These are phyloP conservation scores for Debaryomyces nepalensis DNA, from an alignment of 1,139 yeast species.

Conservation along the genomic window DNA sequence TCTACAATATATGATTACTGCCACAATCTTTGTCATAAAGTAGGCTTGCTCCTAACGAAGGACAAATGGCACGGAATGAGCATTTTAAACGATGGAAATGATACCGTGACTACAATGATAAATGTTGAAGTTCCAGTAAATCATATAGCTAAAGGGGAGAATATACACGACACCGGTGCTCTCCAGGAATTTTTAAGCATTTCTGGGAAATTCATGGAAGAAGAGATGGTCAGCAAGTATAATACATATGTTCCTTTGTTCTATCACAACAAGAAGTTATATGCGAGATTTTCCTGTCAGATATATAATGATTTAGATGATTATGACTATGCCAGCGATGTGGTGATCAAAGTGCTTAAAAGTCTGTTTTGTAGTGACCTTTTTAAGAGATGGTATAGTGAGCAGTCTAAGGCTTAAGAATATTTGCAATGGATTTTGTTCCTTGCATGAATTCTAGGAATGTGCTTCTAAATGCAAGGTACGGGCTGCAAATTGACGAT, in stretches of 20 bases:
- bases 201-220: slow-evolving; percentile 13
- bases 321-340: slow-evolving; percentile 48
- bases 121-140: slow-evolving; percentile 48
- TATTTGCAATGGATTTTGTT: background rate
- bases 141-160: slow-evolving; percentile 20
- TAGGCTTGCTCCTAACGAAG: slow-evolving; percentile 38
- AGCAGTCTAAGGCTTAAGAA: background rate
- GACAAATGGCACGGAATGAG: slow-evolving; percentile 41
- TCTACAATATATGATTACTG: slow-evolving; percentile 54
- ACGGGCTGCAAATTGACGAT: background rate
- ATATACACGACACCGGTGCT: background rate
- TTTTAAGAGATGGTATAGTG: background rate
- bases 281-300: slow-evolving; percentile 63
- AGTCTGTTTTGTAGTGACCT: background rate
- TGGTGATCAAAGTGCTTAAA: slow-evolving; percentile 4
- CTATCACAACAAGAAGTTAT: slow-evolving; percentile 45
- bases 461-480: background rate
- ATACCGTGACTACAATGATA: slow-evolving; percentile 47
- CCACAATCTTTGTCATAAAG: slow-evolving; percentile 45
- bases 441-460: background rate
- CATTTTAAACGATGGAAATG: slow-evolving; percentile 34
- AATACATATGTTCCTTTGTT: slow-evolving; percentile 53
- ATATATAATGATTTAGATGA: slow-evolving; percentile 61
- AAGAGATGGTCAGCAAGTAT: slow-evolving; percentile 25
- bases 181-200: background rate